These are phyloP conservation scores for Aspergillus pseudonomiae DNA, from an alignment of 2,329 filamentous ascomycete genomes.

Conservation along the genomic window DNA sequence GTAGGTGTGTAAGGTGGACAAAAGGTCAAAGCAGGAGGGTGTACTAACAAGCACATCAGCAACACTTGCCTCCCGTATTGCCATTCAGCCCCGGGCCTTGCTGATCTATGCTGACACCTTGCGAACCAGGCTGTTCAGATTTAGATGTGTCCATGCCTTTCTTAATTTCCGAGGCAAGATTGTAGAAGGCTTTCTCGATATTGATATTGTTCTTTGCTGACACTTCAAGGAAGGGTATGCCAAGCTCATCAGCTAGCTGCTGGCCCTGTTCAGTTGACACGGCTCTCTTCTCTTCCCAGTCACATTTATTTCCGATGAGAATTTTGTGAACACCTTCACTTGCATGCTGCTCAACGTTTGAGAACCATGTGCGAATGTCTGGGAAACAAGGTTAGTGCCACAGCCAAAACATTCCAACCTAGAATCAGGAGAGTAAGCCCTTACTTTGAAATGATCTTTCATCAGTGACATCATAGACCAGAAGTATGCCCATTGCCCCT, in stretches of 20 bases:
- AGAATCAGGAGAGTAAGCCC: slow-evolving; percentile 35
- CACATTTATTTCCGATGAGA: slow-evolving; percentile 98
- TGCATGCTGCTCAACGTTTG: slow-evolving; percentile 96
- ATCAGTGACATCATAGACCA: slow-evolving; percentile 98
- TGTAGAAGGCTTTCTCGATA: slow-evolving; percentile 98
- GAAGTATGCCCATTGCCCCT: slow-evolving; percentile 95
- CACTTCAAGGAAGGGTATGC: slow-evolving; percentile 97
- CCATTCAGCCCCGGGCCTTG: slow-evolving; percentile 55
- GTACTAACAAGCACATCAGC: slow-evolving; percentile 53
- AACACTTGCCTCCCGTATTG: slow-evolving; percentile 71
- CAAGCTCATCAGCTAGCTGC: slow-evolving; percentile 89
- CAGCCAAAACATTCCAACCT: slow-evolving; percentile 7
- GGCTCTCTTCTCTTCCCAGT: slow-evolving; percentile 98
- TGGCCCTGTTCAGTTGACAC: slow-evolving; percentile 93
- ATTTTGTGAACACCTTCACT: slow-evolving; percentile 99
- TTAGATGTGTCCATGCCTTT: slow-evolving; percentile 94
- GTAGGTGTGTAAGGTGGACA: slow-evolving; percentile 6
- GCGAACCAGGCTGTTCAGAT: slow-evolving; percentile 64
- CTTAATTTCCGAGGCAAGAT: slow-evolving; percentile 94
- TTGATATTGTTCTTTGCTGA: slow-evolving; percentile 99
- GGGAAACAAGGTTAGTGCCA: slow-evolving; percentile 21
- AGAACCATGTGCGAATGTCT: slow-evolving; percentile 99
- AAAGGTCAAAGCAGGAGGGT: slow-evolving; percentile 18
- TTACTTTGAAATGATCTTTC: slow-evolving; percentile 93
- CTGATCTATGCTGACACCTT: slow-evolving; percentile 71